A percentile compares a stretch with the other conserved stretches of the same genome.
Evolutionary conservation across 2,329 filamentous ascomycete genomes (phyloP).

Genomic region (Eurotiales sp.): DNA sequence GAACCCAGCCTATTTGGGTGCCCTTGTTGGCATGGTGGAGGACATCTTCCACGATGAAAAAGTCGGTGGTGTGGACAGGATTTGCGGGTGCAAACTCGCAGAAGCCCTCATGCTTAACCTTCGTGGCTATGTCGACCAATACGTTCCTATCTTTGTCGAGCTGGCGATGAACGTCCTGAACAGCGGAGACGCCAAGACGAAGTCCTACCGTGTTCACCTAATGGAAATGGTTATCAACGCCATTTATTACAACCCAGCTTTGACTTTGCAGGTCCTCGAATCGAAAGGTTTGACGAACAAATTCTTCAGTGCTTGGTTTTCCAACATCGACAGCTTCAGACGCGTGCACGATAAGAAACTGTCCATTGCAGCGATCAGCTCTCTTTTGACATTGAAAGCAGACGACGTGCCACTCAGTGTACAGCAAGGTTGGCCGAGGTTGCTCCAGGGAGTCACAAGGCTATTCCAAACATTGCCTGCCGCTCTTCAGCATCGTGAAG

Average conservation of each 20-base stretch:
- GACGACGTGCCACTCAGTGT: slow-evolving; percentile 88
- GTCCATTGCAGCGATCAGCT: slow-evolving; percentile 87
- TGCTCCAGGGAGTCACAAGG: slow-evolving; percentile 82
- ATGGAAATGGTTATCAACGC: slow-evolving; percentile 99
- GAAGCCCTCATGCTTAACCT: slow-evolving; percentile 97
- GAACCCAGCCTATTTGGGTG: slow-evolving; percentile 81
- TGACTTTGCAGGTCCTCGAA: slow-evolving; percentile 85
- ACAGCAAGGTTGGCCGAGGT: slow-evolving; percentile 87
- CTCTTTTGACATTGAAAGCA: slow-evolving; percentile 73
- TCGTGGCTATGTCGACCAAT: slow-evolving; percentile 80
- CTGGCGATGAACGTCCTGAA: slow-evolving; percentile 79
- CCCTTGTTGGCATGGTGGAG: slow-evolving; percentile 87
- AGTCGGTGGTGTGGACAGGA: slow-evolving; percentile 87
- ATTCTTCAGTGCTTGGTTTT: slow-evolving; percentile 98
- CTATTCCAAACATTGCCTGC: slow-evolving; percentile 88
- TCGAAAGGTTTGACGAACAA: slow-evolving; percentile 93
- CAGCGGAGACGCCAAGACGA: slow-evolving; percentile 75
- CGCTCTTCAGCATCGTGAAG: slow-evolving; percentile 87
- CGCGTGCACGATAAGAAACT: slow-evolving; percentile 98
- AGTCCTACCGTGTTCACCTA: slow-evolving; percentile 89
- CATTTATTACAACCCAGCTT: slow-evolving; percentile 91
- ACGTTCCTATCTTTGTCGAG: slow-evolving; percentile 81
- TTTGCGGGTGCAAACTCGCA: slow-evolving; percentile 95
- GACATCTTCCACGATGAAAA: slow-evolving; percentile 93
- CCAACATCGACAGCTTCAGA: slow-evolving; percentile 87